Evolutionary conservation across 2,329 filamentous ascomycete genomes (phyloP), one percentile per base, ranked within the genome.

Genomic region (Paramyrothecium roridum): DNA sequence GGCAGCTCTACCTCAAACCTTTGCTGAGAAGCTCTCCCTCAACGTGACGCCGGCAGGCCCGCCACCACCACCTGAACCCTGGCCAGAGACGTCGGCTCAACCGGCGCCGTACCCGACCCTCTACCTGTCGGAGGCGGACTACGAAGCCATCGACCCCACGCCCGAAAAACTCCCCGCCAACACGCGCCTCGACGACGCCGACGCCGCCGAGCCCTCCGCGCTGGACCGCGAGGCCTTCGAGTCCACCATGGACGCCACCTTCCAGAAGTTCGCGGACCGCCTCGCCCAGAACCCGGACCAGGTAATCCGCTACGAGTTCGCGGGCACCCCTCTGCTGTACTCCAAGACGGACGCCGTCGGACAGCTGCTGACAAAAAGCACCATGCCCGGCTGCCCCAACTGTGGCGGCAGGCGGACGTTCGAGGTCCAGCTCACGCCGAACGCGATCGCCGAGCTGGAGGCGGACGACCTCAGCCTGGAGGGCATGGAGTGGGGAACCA

Each of bases 401-500:
- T 99, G 95, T 72, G 88, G 89, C 10, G 83, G 80, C 0, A 78
- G 82, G 51, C 84, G 93, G 59, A 85, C 89, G 16, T 98, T 98
- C 70, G 95, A 99, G 79, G 80, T 96, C 56, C 95, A 99, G 78
- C 77, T 99, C 61, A 93, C 89, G 62, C 95, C 95, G 45, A 89
- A 96, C 68, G 88, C 92, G 3, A 99, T 99, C 65, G 85, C 86
- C 30, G 89, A 96, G 77, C 77, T 98, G 53, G 95, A 98, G 76
- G 86, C 82, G 2, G 89, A 93, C 46, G 86, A 88, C 55, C 70
- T 86, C 62, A 83, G 82, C 43, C 66, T 88, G 20, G 81, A 96
- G 77, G 95, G 93, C 0, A 99, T 99, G 95, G 95, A 99, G 66
- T 99, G 95, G 95, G 93, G 93, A 0, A 98, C 92, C 1, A 82